Evolutionary conservation across 225 moss, liverwort and hornwort genomes (phyloP), one percentile per base, ranked within the genome.

Genomic region (Polytrichum commune): DNA sequence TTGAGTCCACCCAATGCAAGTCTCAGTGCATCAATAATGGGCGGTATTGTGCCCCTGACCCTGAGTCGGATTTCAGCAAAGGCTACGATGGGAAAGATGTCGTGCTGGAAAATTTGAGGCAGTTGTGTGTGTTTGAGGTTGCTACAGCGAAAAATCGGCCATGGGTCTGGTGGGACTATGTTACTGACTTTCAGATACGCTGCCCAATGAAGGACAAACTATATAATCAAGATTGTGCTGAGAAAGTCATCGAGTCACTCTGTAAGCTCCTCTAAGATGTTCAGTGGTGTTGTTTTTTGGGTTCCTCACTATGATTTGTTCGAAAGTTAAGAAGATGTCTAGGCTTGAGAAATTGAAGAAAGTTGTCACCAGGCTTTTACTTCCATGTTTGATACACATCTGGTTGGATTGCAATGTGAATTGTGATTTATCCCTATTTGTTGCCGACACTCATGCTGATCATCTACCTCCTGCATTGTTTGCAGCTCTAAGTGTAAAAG

Each of bases 101-200:
- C 55, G 89, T 89, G 2, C 27, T 64, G 1, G 89, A 89, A 63
- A 89, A 89, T 68, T 72, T 89, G 74, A 83, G 89, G 62, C 89
- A 89, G 68, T 74, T 89, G 7, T 89, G 89, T 62, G 63, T 89
- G 0, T 83, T 83, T 67, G 77, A 74, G 74, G 46, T 82, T 54
- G 65, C 80, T 18, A 64, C 64, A 4, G 74, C 76, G 53, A 68
- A 29, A 54, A 33, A 66, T 64, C 80, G 75, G 74, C 80, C 88
- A 18, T 89, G 88, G 88, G 70, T 83, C 29, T 89, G 88, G 88
- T 89, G 88, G 88, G 83, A 89, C 71, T 89, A 82, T 53, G 80
- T 89, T 20, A 73, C 85, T 28, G 89, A 89, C 75, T 89, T 81
- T 55, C 80, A 85, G 26, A 60, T 86, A 7, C 79, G 85, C 62